A percentile compares a stretch with the other conserved stretches of the same genome.
phyloP scores from a whole-genome alignment of 2,329 filamentous ascomycete genomes.

The Aspergillus sp. region DNA sequence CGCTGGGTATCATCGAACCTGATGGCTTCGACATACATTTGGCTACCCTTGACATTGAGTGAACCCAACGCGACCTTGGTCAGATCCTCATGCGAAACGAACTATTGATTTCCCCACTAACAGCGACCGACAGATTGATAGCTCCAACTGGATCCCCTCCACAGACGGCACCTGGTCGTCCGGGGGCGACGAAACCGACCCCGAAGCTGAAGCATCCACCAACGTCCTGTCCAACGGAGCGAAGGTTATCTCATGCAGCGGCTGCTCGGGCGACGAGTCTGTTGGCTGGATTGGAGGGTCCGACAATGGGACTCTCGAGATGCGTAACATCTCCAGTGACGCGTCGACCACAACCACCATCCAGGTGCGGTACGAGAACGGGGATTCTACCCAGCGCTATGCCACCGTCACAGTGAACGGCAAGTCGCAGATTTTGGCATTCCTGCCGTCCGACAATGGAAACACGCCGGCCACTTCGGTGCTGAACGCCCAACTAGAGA shows the following conservation, averaged over 20 bases:
- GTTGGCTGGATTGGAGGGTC: conserved; percentile 61
- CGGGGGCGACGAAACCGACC: not conserved
- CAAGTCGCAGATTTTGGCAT: conserved; percentile 54
- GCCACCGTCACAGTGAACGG: conserved; percentile 61
- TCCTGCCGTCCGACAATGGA: conserved; percentile 42
- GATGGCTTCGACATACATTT: conserved; percentile 63
- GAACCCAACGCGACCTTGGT: conserved; percentile 13
- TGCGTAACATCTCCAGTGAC: conserved; percentile 50
- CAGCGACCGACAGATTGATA: not conserved
- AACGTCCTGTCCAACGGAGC: conserved; percentile 50
- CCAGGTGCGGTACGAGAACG: conserved; percentile 59
- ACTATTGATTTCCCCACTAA: not conserved
- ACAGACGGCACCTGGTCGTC: conserved; percentile 12
- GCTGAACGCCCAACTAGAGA: not conserved
- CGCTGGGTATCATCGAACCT: conserved; percentile 65
- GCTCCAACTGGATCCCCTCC: conserved; percentile 10
- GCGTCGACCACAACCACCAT: conserved; percentile 54
- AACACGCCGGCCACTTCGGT: conserved; percentile 1
- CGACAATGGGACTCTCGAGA: conserved; percentile 50
- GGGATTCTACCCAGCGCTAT: conserved; percentile 55
- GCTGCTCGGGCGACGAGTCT: conserved; percentile 53
- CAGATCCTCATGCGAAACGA: not conserved
- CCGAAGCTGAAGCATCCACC: conserved; percentile 5
- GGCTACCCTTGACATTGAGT: conserved; percentile 57
- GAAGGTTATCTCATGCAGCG: conserved; percentile 49